Base-by-base conservation (phyloP, 495 filamentous ascomycete species). In the Penicillium goetzii region DNA sequence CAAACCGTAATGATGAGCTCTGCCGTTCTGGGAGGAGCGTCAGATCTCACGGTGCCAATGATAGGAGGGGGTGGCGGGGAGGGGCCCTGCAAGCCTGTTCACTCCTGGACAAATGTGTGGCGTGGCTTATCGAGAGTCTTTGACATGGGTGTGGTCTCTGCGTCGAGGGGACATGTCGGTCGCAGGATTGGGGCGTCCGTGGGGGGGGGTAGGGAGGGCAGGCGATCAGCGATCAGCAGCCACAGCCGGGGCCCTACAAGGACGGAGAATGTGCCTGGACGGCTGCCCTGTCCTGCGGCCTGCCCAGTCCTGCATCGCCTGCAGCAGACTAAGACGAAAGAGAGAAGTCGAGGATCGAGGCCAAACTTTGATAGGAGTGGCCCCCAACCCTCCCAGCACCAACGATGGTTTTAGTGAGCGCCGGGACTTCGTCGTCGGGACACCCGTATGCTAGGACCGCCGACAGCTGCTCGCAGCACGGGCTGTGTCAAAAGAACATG, bases 21-120 rank as follows among this genome's bases (percentile, higher is more conserved):
- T 26, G 28, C 49, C 45, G 60, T 59, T 67, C 53, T 32, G 41
- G 58, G 62, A 50, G 63, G 41, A 61, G 53, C 36, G 43, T 66
- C 59, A 60, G 63, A 69, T 71, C 60, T 64, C 33, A 56, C 62
- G 41, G 57, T 63, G 26, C 68, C 64, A 70, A 70, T 70, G 32
- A 67, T 38, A 15, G 52, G 36, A 25, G 43, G 40, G 49, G n/a
- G n/a, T 55, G 32, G 32, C 52, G n/a, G 19, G 52, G 51, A 34
- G 19, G 34, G 23, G 36, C 36, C 36, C 32, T 69, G 67, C 67
- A 66, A 28, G 23, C 47, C 41, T 50, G 23, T 23, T 30, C 47
- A 9, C 25, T 51, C 47, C 12, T n/a, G 12, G 47, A 50, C 63
- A 60, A 56, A 54, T 21, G 15, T 32, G 55, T 54, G 49, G 60